Base-by-base conservation (phyloP, 768 basidiomycete genomes). In the Kwoniella bestiolae region DNA sequence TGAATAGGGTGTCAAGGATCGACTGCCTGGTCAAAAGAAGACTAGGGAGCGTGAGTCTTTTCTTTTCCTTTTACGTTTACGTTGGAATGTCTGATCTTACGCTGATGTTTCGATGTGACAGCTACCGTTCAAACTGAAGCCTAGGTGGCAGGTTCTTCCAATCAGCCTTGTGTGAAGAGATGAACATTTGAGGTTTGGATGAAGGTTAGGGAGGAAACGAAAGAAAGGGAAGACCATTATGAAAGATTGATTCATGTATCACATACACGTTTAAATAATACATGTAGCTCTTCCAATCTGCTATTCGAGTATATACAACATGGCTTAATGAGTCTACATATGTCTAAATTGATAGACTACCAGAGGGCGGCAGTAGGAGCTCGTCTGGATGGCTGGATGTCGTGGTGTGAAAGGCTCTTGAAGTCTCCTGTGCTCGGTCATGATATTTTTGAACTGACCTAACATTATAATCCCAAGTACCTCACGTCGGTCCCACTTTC, bases 81-180 rank as follows among this genome's bases (percentile, higher is more conserved):
- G 14, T 25, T 12, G 7, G 14, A 7, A 26, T 16, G 14, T 12
- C 29, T 7, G 21, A 1, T 7, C 12, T 12, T 29, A 3, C 18
- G 50, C n/a, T n/a, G n/a, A n/a, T n/a, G n/a, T n/a, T 47, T 65
- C 34, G 45, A 26, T 46, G 14, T 18, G 34, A n/a, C 41, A 75
- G 74, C 74, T 28, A 71, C 67, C 12, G 56, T 76, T n/a, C 74
- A 76, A 47, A 76, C 74, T 52, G 74, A 76, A 56, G 74, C 74
- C 25, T 75, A 67, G 44, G 23, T 14, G 38, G 29, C 4, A 12
- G 35, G 35, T 38, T n/a, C n/a, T n/a, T n/a, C n/a, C n/a, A n/a
- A n/a, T n/a, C n/a, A n/a, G n/a, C n/a, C n/a, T n/a, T n/a, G n/a
- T n/a, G n/a, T n/a, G n/a, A n/a, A n/a, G n/a, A n/a, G n/a, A n/a